Evolutionary conservation across 768 basidiomycete species (phyloP).

Genomic region (Fibroporia radiculosa): DNA sequence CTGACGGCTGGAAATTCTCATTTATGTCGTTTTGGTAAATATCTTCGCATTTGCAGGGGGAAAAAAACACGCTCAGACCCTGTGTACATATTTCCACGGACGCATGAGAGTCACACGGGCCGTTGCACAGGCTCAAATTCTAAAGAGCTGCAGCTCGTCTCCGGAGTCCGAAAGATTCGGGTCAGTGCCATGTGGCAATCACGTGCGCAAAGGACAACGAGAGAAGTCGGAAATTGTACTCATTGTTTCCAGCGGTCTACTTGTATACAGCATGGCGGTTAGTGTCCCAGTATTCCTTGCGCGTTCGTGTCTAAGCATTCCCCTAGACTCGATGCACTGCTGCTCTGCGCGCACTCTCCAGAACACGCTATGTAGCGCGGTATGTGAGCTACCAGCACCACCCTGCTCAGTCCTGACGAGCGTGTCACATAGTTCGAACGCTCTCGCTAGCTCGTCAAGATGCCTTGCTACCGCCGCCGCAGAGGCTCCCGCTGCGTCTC

Average conservation of each 20-base stretch:
- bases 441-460: constrained; percentile 29
- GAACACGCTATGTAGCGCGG: constrained; percentile 19
- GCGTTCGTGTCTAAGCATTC: not conserved
- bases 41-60: too few relatives aligned
- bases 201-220: too few relatives aligned
- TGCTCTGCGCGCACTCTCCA: constrained; percentile 18
- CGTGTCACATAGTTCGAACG: constrained; percentile 10
- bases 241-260: constrained; percentile 3
- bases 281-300: constrained; percentile 5
- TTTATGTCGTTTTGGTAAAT: too few relatives aligned
- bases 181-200: too few relatives aligned
- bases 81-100: too few relatives aligned
- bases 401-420: not conserved
- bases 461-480: constrained; percentile 54
- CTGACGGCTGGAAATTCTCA: too few relatives aligned
- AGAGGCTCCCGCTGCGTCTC: constrained; percentile 31
- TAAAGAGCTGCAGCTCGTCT: too few relatives aligned
- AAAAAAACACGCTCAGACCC: too few relatives aligned
- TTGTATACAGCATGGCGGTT: constrained; percentile 19
- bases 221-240: too few relatives aligned
- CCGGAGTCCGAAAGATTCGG: too few relatives aligned
- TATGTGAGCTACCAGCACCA: constrained; percentile 9
- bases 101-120: too few relatives aligned
- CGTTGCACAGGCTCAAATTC: too few relatives aligned
- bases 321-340: constrained; percentile 21